Percentiles rank a stretch among this genome's conserved stretches.
phyloP scores from a whole-genome alignment of 805 yeast species.

The Priceomyces melissophilus region DNA sequence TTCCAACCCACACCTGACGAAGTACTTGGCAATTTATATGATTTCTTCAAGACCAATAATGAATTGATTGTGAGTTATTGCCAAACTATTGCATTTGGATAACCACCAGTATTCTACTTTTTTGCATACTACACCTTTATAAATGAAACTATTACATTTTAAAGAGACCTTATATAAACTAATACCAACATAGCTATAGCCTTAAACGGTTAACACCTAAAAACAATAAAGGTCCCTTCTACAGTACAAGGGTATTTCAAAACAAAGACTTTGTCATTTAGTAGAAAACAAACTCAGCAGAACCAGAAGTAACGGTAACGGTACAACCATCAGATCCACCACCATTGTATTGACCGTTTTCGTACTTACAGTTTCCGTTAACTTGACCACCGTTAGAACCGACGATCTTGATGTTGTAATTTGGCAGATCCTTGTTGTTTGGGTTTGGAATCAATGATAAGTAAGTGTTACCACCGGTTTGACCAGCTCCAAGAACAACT shows the following conservation, averaged over 20 bases:
- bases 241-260: constrained; percentile 4
- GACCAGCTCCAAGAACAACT: constrained; percentile 74
- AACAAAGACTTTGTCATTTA: constrained; percentile 5
- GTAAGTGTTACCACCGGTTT: constrained; percentile 56
- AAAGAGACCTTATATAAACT: too few species aligned
- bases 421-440: constrained; percentile 49
- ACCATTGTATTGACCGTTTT: constrained; percentile 70
- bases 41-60: constrained; percentile 26
- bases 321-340: constrained; percentile 91
- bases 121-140: too few species aligned
- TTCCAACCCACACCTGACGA: constrained; percentile 43
- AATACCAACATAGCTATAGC: too few species aligned
- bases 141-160: too few species aligned
- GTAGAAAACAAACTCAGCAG: constrained; percentile 67
- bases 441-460: constrained; percentile 77
- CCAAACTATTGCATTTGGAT: constrained; percentile 39
- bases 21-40: constrained; percentile 27
- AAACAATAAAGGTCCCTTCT: neutral
- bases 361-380: constrained; percentile 73
- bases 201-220: neutral
- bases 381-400: constrained; percentile 50
- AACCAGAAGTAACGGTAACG: constrained; percentile 80
- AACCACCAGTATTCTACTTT: neutral
- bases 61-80: constrained; percentile 41
- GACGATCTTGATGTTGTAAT: constrained; percentile 42